Evolutionary conservation across 805 yeast species (phyloP).

Genomic region (Wickerhamiella sergipiensis): DNA sequence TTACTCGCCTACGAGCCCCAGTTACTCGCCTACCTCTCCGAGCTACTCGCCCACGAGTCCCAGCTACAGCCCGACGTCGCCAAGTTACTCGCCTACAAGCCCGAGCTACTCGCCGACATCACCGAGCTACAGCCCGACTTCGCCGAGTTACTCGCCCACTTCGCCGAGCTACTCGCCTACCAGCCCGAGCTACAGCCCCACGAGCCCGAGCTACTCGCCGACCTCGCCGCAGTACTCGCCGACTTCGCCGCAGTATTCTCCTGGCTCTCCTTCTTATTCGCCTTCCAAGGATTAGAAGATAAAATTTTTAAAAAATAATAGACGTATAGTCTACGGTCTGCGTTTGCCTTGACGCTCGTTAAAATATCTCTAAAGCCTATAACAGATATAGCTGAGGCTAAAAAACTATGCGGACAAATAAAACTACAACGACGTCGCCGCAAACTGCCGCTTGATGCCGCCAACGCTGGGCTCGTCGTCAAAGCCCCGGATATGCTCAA

Average conservation of each 20-base stretch:
- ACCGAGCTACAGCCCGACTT: conserved; percentile 60
- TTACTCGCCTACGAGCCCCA: conserved; percentile 49
- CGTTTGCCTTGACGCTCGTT: no score
- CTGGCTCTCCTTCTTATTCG: conserved; percentile 51
- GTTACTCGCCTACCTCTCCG: conserved; percentile 70
- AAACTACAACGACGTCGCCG: not conserved
- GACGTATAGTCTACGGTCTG: no score
- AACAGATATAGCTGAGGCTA: no score
- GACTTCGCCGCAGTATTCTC: conserved; percentile 66
- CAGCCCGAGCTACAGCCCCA: conserved; percentile 58
- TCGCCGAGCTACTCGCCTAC: conserved; percentile 49
- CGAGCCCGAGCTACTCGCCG: conserved; percentile 68
- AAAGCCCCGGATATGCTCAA: conserved; percentile 59
- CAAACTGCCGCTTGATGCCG: not conserved
- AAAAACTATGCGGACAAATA: no score
- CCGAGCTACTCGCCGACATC: conserved; percentile 50
- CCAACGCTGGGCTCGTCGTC: conserved; percentile 34
- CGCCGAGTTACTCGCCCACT: conserved; percentile 55
- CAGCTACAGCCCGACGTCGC: conserved; percentile 64
- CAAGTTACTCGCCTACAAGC: conserved; percentile 48
- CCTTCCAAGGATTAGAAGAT: conserved; percentile 25
- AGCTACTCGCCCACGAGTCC: conserved; percentile 71
- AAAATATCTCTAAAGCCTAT: no score
- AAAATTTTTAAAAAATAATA: not conserved
- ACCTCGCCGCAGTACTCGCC: conserved; percentile 61